Evolutionary conservation across 2,329 filamentous ascomycete genomes (phyloP).

Genomic region (Cylindrodendrum hubeiense): DNA sequence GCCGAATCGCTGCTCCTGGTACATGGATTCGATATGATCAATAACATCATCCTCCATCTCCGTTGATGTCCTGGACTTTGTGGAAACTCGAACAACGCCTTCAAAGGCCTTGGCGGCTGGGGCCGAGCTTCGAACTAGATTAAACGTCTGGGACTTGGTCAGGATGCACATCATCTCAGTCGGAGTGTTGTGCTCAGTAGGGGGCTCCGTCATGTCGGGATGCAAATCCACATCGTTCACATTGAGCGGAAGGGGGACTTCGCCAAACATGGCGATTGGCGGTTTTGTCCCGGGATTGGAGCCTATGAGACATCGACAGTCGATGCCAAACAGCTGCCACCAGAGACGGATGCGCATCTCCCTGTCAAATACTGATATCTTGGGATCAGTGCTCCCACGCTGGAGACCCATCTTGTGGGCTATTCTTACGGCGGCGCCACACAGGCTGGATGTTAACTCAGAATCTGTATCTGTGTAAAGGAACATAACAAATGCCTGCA

Average conservation of each 20-base stretch:
- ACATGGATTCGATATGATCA: constrained; percentile 44
- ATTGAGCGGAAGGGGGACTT: constrained; percentile 62
- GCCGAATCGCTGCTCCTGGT: constrained; percentile 34
- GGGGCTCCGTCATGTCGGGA: constrained; percentile 62
- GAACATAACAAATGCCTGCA: constrained; percentile 48
- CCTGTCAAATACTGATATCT: constrained; percentile 38
- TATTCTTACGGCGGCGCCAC: constrained; percentile 36
- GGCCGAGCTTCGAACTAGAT: constrained; percentile 42
- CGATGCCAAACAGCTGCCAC: constrained; percentile 43
- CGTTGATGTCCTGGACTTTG: constrained; percentile 15
- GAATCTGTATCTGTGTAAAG: constrained; percentile 46
- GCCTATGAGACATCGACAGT: constrained; percentile 23
- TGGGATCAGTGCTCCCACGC: constrained; percentile 16
- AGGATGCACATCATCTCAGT: constrained; percentile 66
- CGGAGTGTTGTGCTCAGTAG: constrained; percentile 59
- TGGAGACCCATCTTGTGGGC: constrained; percentile 45
- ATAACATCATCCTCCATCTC: constrained; percentile 38
- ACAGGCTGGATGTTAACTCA: constrained; percentile 42
- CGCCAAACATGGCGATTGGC: constrained; percentile 20
- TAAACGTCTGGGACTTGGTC: constrained; percentile 46
- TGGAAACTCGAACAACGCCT: constrained; percentile 15
- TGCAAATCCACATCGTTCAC: constrained; percentile 66
- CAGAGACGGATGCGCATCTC: constrained; percentile 46
- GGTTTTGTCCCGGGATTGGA: constrained; percentile 17
- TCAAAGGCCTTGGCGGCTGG: constrained; percentile 36